Percentiles rank a stretch among this genome's conserved stretches.
phyloP scores from a whole-genome alignment of 1,284 basidiomycete genomes.

The Sanghuangporus baumii region DNA sequence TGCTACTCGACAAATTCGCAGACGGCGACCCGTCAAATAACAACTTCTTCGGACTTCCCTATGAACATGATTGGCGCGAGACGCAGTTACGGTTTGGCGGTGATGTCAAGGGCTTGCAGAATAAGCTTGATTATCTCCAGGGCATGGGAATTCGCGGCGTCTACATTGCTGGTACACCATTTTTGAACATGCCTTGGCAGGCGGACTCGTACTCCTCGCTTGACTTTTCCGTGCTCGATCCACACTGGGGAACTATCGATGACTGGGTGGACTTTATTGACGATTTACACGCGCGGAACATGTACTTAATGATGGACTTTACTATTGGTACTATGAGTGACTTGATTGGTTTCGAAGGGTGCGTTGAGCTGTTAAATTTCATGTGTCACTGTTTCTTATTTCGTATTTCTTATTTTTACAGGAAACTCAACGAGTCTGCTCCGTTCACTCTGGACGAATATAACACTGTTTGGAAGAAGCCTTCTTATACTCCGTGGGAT shows the following conservation, averaged over 20 bases:
- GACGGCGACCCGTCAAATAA: conserved; percentile 89
- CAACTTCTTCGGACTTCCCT: conserved; percentile 77
- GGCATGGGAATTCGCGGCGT: conserved; percentile 82
- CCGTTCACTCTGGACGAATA: conserved; percentile 78
- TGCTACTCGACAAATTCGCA: conserved; percentile 88
- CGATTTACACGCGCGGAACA: conserved; percentile 69
- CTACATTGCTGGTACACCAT: conserved; percentile 88
- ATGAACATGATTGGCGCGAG: conserved; percentile 81
- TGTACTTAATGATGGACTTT: conserved; percentile 91
- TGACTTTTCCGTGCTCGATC: conserved; percentile 84
- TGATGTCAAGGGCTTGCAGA: conserved; percentile 71
- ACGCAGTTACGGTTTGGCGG: conserved; percentile 85
- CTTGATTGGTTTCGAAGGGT: conserved; percentile 80
- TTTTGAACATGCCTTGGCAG: conserved; percentile 93
- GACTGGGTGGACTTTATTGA: conserved; percentile 77
- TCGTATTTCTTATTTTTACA: conserved; percentile 28
- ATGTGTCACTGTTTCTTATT: neutral
- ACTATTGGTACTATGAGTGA: conserved; percentile 90
- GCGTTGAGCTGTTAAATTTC: conserved; percentile 23
- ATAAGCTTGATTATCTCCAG: conserved; percentile 79
- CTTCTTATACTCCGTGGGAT: conserved; percentile 76
- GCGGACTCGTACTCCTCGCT: conserved; percentile 92
- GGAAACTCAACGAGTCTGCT: conserved; percentile 72
- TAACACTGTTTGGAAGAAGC: conserved; percentile 69
- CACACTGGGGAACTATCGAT: conserved; percentile 79